Evolutionary conservation across 441 rosid species (phyloP), one percentile per base, ranked within the genome.

Genomic region (Eruca vesicaria): DNA sequence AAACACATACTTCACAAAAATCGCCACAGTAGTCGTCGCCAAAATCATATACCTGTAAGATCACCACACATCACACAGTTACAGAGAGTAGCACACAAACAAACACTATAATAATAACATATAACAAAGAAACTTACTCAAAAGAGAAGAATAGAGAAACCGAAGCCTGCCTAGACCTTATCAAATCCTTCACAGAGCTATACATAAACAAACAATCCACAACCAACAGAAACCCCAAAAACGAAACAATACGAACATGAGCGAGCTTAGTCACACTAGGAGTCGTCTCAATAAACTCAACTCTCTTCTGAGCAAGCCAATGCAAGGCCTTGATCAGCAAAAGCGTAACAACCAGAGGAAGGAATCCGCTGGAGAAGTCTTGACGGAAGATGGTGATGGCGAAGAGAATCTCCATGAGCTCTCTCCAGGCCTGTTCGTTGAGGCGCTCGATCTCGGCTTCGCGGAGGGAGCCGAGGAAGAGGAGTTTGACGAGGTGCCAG

Each of bases 391-490:
- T 96, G 4, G 99, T 96, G 62, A 96, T 91, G 2, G 97, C 98
- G 69, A 96, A 96, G 80, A 96, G 97, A 74, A 93, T 89, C 80
- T 96, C 99, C 98, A 93, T 91, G 63, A 93, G 87, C 77, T 95
- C 99, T 66, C 99, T 89, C 98, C 98, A 91, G 0, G 95, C 91
- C 67, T 96, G 99, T 80, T 93, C 99, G 63, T 96, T 96, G 35
- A 96, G 81, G 63, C 97, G 84, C 86, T 96, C 99, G 11, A 96
- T 85, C 62, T 96, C 99, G n/a, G 98, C 98, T 83, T 96, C 99
- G 1, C 99, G 89, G 14, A 95, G 97, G 11, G 93, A 72, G 45
- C 99, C 99, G 36, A 95, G 91, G 81, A 95, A 95, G 19, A 95
- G n/a, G 19, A 85, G 70, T 78, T 93, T 95, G 64, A 83, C 88